Evolutionary conservation across 2,329 filamentous ascomycete species (phyloP).

Genomic region (Penicillium olsonii): DNA sequence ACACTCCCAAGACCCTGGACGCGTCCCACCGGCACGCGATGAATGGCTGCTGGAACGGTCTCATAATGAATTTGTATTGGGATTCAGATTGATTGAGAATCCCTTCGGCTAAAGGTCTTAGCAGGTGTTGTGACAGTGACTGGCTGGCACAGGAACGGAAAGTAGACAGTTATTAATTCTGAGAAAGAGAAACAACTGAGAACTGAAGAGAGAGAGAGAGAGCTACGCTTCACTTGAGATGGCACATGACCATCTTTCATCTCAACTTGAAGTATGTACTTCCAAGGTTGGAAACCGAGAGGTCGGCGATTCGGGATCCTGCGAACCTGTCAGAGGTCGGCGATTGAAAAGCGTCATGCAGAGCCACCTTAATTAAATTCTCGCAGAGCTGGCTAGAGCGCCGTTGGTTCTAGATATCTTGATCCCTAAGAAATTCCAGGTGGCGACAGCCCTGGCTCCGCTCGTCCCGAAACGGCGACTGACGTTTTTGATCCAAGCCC

Average conservation of each 20-base stretch:
- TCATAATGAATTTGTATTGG: not conserved
- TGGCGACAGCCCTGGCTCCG: not conserved
- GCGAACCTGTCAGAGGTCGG: conserved; percentile 1
- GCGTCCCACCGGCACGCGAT: not conserved
- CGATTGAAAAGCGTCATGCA: not conserved
- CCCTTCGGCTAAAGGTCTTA: not conserved
- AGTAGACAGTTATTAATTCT: no score
- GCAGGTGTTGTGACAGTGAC: no score
- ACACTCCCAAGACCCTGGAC: not conserved
- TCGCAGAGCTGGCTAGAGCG: not conserved
- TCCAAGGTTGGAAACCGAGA: not conserved
- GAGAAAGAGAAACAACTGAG: no score
- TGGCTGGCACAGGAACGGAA: no score
- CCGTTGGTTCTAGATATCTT: not conserved
- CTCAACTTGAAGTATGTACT: no score
- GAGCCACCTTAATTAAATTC: not conserved
- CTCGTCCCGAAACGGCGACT: not conserved
- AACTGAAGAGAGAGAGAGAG: no score
- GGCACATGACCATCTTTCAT: no score
- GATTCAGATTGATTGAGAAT: not conserved
- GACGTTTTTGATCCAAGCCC: no score
- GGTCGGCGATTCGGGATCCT: conserved; percentile 5
- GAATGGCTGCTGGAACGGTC: not conserved
- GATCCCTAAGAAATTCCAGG: not conserved
- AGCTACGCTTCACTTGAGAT: no score